Percentiles rank a stretch among this genome's conserved stretches.
These are phyloP conservation scores for Myxozyma monticola DNA, from an alignment of 805 yeast species.

Conservation along the genomic window DNA sequence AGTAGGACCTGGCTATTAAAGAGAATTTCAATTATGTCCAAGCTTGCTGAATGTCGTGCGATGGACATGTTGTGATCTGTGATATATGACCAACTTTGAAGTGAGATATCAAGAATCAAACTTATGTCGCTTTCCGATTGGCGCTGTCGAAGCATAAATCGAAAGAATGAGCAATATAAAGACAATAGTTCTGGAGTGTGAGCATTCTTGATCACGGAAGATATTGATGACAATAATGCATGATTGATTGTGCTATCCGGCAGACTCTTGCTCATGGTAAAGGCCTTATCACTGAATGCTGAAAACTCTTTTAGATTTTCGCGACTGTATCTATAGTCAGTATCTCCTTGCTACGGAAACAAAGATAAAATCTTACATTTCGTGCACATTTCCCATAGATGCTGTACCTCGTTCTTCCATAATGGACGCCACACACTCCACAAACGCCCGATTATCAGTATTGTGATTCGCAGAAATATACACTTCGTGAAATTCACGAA, in stretches of 20 bases:
- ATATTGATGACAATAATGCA: neutral
- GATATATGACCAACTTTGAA: slow-evolving; percentile 5
- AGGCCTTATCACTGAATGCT: no score
- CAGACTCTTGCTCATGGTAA: no score
- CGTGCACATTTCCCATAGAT: slow-evolving; percentile 8
- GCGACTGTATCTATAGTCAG: slow-evolving; percentile 6
- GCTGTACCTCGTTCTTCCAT: neutral
- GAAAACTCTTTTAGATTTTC: neutral
- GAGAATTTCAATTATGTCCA: slow-evolving; percentile 6
- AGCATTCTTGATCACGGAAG: neutral
- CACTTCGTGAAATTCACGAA: no score
- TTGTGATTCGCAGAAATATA: no score
- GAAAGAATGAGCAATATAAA: neutral
- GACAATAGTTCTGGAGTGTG: neutral
- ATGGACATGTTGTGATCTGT: slow-evolving; percentile 5
- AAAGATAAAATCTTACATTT: neutral
- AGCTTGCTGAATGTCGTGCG: slow-evolving; percentile 6
- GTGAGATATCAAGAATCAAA: slow-evolving; percentile 4
- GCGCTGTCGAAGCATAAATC: neutral
- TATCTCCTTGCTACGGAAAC: neutral
- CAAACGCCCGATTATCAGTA: no score
- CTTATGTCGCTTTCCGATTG: no score
- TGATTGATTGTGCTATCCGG: no score
- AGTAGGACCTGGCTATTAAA: slow-evolving; percentile 6
- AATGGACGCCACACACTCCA: slow-evolving; percentile 1